A percentile compares a stretch with the other conserved stretches of the same genome.
These are phyloP conservation scores for Podospora comata DNA, from an alignment of 495 filamentous ascomycete genomes.

Conservation along the genomic window DNA sequence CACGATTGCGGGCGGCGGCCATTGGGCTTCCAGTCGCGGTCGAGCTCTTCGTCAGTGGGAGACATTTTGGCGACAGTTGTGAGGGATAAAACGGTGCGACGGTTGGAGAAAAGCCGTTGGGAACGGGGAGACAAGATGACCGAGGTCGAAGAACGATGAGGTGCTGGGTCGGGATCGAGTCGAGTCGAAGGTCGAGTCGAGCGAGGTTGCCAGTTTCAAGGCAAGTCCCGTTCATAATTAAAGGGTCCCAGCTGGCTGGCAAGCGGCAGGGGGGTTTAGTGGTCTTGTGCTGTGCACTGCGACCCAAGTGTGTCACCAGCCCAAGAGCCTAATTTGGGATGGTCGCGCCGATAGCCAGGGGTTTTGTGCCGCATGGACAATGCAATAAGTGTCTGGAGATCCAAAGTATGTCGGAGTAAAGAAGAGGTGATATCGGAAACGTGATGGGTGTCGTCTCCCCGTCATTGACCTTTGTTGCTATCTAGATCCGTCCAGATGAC, in stretches of 20 bases:
- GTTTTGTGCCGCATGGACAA: constrained; percentile 2
- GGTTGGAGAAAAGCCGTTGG: neutral
- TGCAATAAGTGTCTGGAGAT: constrained; percentile 8
- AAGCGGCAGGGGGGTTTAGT: constrained; percentile 17
- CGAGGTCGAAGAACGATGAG: neutral
- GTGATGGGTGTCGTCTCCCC: neutral
- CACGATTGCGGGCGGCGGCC: constrained; percentile 76
- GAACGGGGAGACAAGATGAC: neutral
- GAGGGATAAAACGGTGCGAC: neutral
- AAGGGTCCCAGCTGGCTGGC: constrained; percentile 19
- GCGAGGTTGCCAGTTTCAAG: constrained; percentile 13
- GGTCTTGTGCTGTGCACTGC: constrained; percentile 6
- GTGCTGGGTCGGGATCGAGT: neutral
- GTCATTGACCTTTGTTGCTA: neutral
- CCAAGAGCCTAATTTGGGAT: constrained; percentile 19
- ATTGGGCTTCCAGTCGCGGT: constrained; percentile 74
- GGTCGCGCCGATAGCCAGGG: constrained; percentile 8
- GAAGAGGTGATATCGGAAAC: constrained; percentile 7
- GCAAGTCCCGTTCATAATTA: constrained; percentile 18
- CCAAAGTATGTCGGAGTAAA: constrained; percentile 8
- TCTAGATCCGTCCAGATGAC: neutral
- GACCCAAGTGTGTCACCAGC: neutral
- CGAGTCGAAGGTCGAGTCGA: neutral
- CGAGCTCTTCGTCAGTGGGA: constrained; percentile 60
- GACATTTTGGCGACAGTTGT: constrained; percentile 30